phyloP scores from a whole-genome alignment of 331 rosid species.

The Acacia pycnantha region DNA sequence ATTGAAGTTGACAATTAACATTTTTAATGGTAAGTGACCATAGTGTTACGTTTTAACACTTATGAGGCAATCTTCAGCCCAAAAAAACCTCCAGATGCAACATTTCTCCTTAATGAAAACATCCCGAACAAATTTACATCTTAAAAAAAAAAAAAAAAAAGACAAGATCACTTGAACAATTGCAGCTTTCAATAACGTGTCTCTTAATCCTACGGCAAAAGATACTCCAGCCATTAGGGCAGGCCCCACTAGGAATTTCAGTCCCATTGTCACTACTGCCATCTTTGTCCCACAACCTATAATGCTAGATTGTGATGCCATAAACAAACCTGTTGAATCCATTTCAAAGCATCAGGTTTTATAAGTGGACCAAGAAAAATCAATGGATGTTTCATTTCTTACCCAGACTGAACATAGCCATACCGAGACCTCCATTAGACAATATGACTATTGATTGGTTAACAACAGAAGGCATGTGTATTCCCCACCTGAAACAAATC shows the following conservation, averaged over 20 bases:
- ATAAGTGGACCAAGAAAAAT: not conserved
- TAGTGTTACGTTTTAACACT: too few relatives aligned
- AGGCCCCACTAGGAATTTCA: constrained; percentile 79
- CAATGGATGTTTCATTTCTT: constrained; percentile 11
- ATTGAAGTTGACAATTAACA: rapidly evolving
- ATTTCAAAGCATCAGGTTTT: not conserved
- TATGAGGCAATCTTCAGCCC: too few relatives aligned
- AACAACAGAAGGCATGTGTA: constrained; percentile 67
- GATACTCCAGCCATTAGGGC: constrained; percentile 79
- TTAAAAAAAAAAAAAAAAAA: not conserved
- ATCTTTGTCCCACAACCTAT: constrained; percentile 69
- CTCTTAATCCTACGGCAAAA: constrained; percentile 59
- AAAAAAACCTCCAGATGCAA: too few relatives aligned
- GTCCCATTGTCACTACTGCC: constrained; percentile 64
- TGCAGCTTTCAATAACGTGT: constrained; percentile 60
- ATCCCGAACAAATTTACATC: too few relatives aligned
- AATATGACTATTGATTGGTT: constrained; percentile 57
- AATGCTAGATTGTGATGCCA: constrained; percentile 73
- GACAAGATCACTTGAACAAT: constrained; percentile 65
- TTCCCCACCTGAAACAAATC: constrained; percentile 67
- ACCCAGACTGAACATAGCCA: constrained; percentile 99
- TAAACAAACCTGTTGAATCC: constrained; percentile 67
- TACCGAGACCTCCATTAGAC: constrained; percentile 87
- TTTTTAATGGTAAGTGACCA: too few relatives aligned
- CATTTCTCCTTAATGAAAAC: too few relatives aligned